phyloP scores from a whole-genome alignment of 441 rosid genomes.

The Pelargonium citronellum region DNA sequence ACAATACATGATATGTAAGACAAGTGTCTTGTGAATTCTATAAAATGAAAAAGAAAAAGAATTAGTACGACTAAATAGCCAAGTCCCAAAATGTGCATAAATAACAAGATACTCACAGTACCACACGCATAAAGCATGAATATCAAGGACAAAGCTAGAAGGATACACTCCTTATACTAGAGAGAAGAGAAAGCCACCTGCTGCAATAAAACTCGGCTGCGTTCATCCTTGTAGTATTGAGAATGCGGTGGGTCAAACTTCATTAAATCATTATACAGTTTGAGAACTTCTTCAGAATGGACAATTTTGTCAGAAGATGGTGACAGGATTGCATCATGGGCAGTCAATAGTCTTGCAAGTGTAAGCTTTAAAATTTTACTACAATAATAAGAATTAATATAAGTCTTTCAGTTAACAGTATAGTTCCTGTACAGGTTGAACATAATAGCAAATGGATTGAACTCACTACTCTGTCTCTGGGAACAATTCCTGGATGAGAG shows the following conservation, averaged over 20 bases:
- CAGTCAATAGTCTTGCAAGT: conserved; percentile 75
- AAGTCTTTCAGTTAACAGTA: background rate
- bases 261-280: conserved; percentile 55
- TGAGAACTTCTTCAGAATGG: conserved; percentile 56
- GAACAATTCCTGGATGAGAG: conserved; percentile 45
- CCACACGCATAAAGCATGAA: conserved; percentile 7
- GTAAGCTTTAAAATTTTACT: conserved; percentile 95
- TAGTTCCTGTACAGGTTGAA: conserved; percentile 9
- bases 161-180: conserved; percentile 1
- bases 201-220: conserved; percentile 54
- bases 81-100: background rate
- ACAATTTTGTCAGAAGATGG: conserved; percentile 23
- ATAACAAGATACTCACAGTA: background rate
- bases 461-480: conserved; percentile 48
- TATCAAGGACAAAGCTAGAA: background rate
- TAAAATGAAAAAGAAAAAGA: background rate
- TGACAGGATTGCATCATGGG: conserved; percentile 41
- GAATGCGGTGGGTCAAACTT: conserved; percentile 60
- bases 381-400: conserved; percentile 17
- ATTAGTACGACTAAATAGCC: background rate
- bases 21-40: background rate
- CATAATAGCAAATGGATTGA: conserved; percentile 13
- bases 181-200: conserved; percentile 37
- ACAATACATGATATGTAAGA: background rate
- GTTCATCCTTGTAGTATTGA: conserved; percentile 66